Evolutionary conservation across 2,329 filamentous ascomycete species (phyloP).

Genomic region (Triangularia setosa): DNA sequence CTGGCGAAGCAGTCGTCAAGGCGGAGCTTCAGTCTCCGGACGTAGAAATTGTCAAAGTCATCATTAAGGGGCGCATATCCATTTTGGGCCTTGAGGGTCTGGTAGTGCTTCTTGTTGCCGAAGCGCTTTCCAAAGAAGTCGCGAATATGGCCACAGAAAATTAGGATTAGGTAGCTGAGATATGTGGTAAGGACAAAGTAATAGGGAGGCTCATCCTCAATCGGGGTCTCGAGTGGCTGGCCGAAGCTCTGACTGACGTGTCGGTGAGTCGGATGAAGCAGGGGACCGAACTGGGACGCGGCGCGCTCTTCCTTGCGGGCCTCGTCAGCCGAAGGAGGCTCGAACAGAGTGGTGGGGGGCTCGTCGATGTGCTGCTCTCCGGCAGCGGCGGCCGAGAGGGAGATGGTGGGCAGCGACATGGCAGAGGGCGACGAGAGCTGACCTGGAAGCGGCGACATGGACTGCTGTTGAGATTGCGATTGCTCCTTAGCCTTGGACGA

Average conservation of each 20-base stretch:
- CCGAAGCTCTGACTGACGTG: constrained; percentile 88
- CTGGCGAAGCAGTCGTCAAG: constrained; percentile 97
- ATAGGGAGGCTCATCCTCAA: constrained; percentile 94
- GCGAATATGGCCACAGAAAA: constrained; percentile 89
- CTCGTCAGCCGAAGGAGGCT: constrained; percentile 83
- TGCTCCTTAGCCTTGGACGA: constrained; percentile 72
- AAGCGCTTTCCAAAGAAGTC: constrained; percentile 99
- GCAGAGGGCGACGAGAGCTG: constrained; percentile 51
- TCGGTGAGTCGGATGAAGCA: constrained; percentile 74
- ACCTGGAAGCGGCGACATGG: constrained; percentile 50
- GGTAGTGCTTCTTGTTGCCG: constrained; percentile 75
- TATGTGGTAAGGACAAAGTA: constrained; percentile 97
- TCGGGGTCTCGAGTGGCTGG: constrained; percentile 70
- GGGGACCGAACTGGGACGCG: constrained; percentile 87
- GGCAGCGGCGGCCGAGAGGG: constrained; percentile 78
- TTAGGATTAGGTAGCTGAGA: constrained; percentile 94
- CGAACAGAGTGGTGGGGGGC: constrained; percentile 74
- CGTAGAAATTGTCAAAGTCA: constrained; percentile 99
- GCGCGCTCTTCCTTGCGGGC: constrained; percentile 68
- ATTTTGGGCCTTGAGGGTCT: constrained; percentile 74
- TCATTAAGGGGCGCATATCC: constrained; percentile 95
- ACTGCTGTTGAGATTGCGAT: constrained; percentile 58
- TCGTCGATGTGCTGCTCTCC: constrained; percentile 71
- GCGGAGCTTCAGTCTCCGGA: constrained; percentile 83
- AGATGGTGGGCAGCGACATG: constrained; percentile 77